These are phyloP conservation scores for Plectosphaerella sp. DNA, from an alignment of 2,329 filamentous ascomycete species.

Conservation along the genomic window DNA sequence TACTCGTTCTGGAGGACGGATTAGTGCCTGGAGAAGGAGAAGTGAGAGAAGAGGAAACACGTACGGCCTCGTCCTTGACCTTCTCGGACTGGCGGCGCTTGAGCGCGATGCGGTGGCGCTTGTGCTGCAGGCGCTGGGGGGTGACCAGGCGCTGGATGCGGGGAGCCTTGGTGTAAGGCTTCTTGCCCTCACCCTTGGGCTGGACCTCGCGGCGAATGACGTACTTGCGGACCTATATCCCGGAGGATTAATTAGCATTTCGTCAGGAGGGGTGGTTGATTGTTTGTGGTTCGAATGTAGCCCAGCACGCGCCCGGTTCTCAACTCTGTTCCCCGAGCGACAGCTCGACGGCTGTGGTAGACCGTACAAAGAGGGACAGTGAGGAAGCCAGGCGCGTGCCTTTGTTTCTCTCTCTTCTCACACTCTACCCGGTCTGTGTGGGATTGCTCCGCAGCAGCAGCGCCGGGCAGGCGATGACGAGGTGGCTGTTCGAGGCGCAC, in stretches of 20 bases:
- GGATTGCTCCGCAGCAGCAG: conserved; percentile 33
- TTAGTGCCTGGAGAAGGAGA: conserved; percentile 25
- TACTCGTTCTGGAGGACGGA: conserved; percentile 75
- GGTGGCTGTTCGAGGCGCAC: conserved; percentile 42
- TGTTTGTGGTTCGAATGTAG: conserved; percentile 1
- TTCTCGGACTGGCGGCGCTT: conserved; percentile 97
- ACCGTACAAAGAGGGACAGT: background rate
- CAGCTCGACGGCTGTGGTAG: background rate
- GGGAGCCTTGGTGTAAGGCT: conserved; percentile 99
- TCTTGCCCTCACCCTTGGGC: conserved; percentile 96
- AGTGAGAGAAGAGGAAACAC: conserved; percentile 28
- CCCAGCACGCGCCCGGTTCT: conserved; percentile 4
- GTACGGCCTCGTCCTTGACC: conserved; percentile 97
- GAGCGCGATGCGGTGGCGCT: conserved; percentile 95
- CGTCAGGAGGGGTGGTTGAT: background rate
- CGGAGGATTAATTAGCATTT: conserved; percentile 31
- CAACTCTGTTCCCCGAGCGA: background rate
- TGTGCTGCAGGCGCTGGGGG: conserved; percentile 99
- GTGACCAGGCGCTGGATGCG: conserved; percentile 99
- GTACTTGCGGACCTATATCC: conserved; percentile 88
- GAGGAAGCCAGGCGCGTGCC: background rate
- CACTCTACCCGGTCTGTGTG: conserved; percentile 52
- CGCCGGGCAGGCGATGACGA: conserved; percentile 68
- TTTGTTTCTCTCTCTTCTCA: conserved; percentile 36
- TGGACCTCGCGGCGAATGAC: conserved; percentile 98